These are phyloP conservation scores for Petasospora rhodanensis DNA, from an alignment of 1,139 yeast species.

Conservation along the genomic window DNA sequence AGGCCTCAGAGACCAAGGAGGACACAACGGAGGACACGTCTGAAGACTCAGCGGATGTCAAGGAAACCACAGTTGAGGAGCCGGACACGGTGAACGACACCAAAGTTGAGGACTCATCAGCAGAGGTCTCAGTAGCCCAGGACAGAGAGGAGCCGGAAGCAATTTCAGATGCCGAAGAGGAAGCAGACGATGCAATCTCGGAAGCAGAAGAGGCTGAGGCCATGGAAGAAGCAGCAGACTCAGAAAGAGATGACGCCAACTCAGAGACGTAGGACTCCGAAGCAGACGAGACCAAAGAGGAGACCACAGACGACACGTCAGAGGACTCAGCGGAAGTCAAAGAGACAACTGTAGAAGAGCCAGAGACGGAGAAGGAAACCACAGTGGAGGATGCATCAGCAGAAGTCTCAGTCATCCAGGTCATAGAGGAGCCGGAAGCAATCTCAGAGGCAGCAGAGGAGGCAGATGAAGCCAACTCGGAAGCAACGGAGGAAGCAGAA, in stretches of 20 bases:
- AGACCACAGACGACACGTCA: slow-evolving; percentile 1
- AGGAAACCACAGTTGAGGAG: slow-evolving; percentile 8
- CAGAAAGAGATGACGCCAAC: slow-evolving; percentile 9
- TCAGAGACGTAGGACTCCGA: too few relatives aligned
- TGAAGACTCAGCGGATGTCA: slow-evolving; percentile 4
- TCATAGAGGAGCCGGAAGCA: slow-evolving; percentile 7
- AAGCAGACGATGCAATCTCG: not conserved
- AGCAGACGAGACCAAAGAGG: slow-evolving; percentile 2
- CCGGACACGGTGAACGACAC: slow-evolving; percentile 13
- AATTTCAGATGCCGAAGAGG: not conserved
- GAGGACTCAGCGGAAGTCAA: slow-evolving; percentile 7
- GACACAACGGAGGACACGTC: slow-evolving; percentile 3
- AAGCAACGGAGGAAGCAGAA: slow-evolving; percentile 4
- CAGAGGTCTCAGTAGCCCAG: not conserved
- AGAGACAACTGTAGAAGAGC: slow-evolving; percentile 13
- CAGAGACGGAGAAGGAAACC: slow-evolving; percentile 16
- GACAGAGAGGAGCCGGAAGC: not conserved
- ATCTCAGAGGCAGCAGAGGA: slow-evolving; percentile 8
- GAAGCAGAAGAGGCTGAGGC: slow-evolving; percentile 4
- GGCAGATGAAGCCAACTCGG: not conserved
- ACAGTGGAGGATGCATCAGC: slow-evolving; percentile 6
- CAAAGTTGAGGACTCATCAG: slow-evolving; percentile 6
- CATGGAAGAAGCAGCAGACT: slow-evolving; percentile 1
- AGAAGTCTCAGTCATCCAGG: slow-evolving; percentile 6
- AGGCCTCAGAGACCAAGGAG: slow-evolving; percentile 10